Evolutionary conservation across 2,329 filamentous ascomycete species (phyloP), one percentile per base, ranked within the genome.

Genomic region (Clonostachys byssicola): DNA sequence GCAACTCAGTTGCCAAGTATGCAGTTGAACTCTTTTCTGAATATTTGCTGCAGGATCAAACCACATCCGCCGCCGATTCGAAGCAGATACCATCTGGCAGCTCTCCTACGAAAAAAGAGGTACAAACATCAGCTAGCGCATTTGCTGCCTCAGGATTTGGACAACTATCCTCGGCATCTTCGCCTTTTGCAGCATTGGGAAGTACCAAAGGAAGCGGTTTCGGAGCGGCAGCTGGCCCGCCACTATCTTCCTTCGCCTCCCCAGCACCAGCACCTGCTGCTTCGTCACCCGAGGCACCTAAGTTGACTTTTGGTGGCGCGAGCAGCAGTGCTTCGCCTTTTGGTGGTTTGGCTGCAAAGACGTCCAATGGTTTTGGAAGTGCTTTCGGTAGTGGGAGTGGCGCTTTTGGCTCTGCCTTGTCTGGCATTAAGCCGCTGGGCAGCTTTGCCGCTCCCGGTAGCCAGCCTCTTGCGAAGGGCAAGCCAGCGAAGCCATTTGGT

Each of bases 401-500:
- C 44, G 54, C 55, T 10, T 62, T 72, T 38, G 66, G 67, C 39
- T 61, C 62, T 33, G 50, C 59, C 5, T 55, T 77, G 6, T 57
- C 64, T 1, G 67, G 70, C 33, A 57, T 64, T 1, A 77, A 75
- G 51, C 57, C 64, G 2, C 65, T 91, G 10, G 77, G 78, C 3
- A 86, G 78, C 54, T 96, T 95, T 65, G 89, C 84, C 40, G 83
- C 84, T 42, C 76, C 83, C 18, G 80, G 77, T 44, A 67, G 46
- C 16, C 66, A 63, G 40, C 48, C 67, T 12, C 66, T 77, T 38
- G 76, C 73, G 58, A 80, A 72, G 49, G 74, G 75, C 50, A 88
- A 88, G 62, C 74, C 81, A 13, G 75, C 78, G 5, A 89, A 81
- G 64, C 79, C 89, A 0, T 94, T 96, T 61, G 90, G 90, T 34